These are phyloP conservation scores for Kwoniella pini DNA, from an alignment of 768 basidiomycete genomes.

Conservation along the genomic window DNA sequence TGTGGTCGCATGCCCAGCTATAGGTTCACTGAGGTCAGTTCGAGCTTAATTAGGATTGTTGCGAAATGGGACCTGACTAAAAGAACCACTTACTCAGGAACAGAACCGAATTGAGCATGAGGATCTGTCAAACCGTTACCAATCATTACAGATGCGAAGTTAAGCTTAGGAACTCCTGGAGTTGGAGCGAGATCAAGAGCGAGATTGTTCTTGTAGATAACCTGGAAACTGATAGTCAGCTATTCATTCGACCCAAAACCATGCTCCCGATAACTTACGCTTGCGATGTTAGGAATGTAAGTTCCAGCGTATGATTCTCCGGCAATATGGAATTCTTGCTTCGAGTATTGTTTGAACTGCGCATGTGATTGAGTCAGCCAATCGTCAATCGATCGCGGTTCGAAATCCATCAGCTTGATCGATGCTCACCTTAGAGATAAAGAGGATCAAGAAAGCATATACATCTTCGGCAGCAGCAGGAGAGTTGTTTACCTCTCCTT, in stretches of 20 bases:
- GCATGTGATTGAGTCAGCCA: constrained; percentile 59
- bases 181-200: constrained; percentile 46
- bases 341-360: constrained; percentile 49
- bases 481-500: constrained; percentile 65
- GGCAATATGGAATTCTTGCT: constrained; percentile 54
- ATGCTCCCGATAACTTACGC: constrained; percentile 42
- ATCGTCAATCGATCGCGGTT: too few relatives aligned
- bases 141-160: constrained; percentile 78
- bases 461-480: constrained; percentile 89
- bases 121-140: constrained; percentile 85
- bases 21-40: constrained; percentile 69
- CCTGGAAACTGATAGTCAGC: constrained; percentile 7
- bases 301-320: constrained; percentile 64
- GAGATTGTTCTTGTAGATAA: constrained; percentile 75
- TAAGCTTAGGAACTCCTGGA: constrained; percentile 67
- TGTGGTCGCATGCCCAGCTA: constrained; percentile 45
- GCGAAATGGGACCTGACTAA: too few relatives aligned
- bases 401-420: too few relatives aligned
- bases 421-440: constrained; percentile 66
- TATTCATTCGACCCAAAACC: neutral
- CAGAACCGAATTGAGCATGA: constrained; percentile 71
- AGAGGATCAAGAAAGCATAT: constrained; percentile 55
- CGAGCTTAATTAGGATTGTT: too few relatives aligned
- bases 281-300: constrained; percentile 84
- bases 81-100: constrained; percentile 72